Evolutionary conservation across 228 moss, liverwort and hornwort species (phyloP).

Genomic region (Sphagnum magellanicum): DNA sequence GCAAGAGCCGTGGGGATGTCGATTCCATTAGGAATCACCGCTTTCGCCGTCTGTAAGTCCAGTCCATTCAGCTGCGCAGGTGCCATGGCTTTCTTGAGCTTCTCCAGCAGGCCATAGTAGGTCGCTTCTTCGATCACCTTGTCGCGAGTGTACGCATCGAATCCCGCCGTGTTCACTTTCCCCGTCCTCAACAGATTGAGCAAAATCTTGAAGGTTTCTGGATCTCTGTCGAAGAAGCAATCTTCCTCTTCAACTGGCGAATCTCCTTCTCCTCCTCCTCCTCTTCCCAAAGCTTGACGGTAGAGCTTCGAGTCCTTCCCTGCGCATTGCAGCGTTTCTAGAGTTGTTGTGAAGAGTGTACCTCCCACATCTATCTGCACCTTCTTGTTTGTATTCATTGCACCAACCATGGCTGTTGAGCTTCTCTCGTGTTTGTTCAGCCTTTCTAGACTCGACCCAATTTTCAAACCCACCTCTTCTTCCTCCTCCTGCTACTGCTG

Average conservation of each 20-base stretch:
- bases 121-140: constrained; percentile 60
- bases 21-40: constrained; percentile 50
- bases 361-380: constrained; percentile 78
- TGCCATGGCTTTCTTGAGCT: constrained; percentile 25
- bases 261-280: neutral
- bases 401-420: neutral
- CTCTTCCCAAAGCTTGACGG: neutral
- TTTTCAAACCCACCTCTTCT: too few species aligned
- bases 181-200: constrained; percentile 56
- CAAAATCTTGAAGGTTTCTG: constrained; percentile 42
- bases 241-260: constrained; percentile 21
- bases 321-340: constrained; percentile 47
- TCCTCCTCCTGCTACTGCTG: too few species aligned
- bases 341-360: constrained; percentile 45
- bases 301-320: constrained; percentile 37
- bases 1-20: constrained; percentile 52
- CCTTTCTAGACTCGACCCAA: too few species aligned
- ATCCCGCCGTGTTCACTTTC: constrained; percentile 21
- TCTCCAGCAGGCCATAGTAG: constrained; percentile 49
- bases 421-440: too few species aligned
- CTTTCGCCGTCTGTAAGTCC: constrained; percentile 52
- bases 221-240: constrained; percentile 74
- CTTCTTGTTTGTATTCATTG: constrained; percentile 43
- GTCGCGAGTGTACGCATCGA: constrained; percentile 20
- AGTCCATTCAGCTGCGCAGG: constrained; percentile 52